Conservation (phyloP, 768 basidiomycete genomes). For the Saitozyma podzolica region DNA sequence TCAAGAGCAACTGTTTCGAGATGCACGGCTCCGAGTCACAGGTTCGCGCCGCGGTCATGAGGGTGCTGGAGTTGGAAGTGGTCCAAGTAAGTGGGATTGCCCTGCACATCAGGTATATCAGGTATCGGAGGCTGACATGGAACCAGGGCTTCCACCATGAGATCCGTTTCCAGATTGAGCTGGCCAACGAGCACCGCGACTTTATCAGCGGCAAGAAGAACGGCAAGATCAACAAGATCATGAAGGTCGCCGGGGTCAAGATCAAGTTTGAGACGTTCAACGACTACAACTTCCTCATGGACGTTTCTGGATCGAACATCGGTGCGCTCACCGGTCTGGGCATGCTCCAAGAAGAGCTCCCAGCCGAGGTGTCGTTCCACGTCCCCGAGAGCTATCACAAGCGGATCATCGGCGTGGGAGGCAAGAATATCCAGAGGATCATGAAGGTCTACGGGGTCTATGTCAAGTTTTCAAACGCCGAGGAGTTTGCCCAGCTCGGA, state of each 20-base stretch:
- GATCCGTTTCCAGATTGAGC: constrained; percentile 95
- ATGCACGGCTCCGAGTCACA: constrained; percentile 91
- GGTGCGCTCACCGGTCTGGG: constrained; percentile 83
- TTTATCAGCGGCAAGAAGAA: constrained; percentile 99
- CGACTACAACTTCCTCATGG: constrained; percentile 87
- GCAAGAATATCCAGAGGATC: constrained; percentile 95
- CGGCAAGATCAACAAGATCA: constrained; percentile 99
- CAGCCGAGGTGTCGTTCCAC: constrained; percentile 97
- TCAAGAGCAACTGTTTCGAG: constrained; percentile 97
- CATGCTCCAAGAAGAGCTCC: constrained; percentile 93
- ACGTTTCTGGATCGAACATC: constrained; percentile 80
- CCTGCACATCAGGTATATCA: background rate
- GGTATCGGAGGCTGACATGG: background rate
- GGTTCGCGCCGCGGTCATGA: constrained; percentile 77
- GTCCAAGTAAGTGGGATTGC: constrained; percentile 69
- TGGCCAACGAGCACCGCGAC: constrained; percentile 95
- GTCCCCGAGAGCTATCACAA: constrained; percentile 98
- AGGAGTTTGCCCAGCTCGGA: constrained; percentile 90
- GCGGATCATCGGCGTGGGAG: constrained; percentile 97
- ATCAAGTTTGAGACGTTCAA: constrained; percentile 98
- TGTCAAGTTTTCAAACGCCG: constrained; percentile 97
- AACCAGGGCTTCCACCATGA: constrained; percentile 87
- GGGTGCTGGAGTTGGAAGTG: constrained; percentile 86
- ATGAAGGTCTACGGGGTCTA: constrained; percentile 99
- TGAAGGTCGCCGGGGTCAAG: constrained; percentile 94